These are phyloP conservation scores for Penicillium paxilli DNA, from an alignment of 495 filamentous ascomycete species.

Conservation along the genomic window DNA sequence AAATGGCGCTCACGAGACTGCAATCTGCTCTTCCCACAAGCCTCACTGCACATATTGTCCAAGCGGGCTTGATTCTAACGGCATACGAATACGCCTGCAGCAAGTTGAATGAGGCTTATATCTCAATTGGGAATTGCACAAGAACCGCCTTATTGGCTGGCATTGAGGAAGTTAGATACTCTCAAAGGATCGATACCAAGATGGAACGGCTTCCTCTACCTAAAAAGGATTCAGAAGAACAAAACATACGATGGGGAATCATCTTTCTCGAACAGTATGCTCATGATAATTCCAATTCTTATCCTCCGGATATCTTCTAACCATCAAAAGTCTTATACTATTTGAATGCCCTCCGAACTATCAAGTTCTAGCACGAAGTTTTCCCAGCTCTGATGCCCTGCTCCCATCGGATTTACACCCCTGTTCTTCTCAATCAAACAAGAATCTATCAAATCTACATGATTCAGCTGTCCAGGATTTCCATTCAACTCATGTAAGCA, in stretches of 20 bases:
- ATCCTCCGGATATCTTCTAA: neutral
- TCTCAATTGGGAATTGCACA: constrained; percentile 28
- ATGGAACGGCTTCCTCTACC: neutral
- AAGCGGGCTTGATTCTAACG: constrained; percentile 32
- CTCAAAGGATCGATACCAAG: neutral
- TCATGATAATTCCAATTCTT: neutral
- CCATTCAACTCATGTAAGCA: neutral
- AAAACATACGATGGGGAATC: constrained; percentile 34
- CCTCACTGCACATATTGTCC: constrained; percentile 11
- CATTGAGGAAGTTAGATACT: constrained; percentile 5
- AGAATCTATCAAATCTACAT: neutral
- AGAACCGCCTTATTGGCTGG: constrained; percentile 23
- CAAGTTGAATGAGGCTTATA: constrained; percentile 25
- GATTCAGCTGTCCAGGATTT: neutral
- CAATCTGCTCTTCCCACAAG: neutral
- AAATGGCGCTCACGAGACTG: neutral
- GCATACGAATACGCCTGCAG: constrained; percentile 29
- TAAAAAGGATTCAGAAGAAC: constrained; percentile 11
- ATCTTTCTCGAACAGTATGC: constrained; percentile 29
- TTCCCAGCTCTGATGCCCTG: neutral
- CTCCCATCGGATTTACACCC: neutral
- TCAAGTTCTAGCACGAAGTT: neutral
- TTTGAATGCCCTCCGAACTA: neutral
- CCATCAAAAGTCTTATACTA: neutral
- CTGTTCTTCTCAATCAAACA: neutral